These are phyloP conservation scores for Trichosporon coremiiforme DNA, from an alignment of 1,284 basidiomycete species.

Conservation along the genomic window DNA sequence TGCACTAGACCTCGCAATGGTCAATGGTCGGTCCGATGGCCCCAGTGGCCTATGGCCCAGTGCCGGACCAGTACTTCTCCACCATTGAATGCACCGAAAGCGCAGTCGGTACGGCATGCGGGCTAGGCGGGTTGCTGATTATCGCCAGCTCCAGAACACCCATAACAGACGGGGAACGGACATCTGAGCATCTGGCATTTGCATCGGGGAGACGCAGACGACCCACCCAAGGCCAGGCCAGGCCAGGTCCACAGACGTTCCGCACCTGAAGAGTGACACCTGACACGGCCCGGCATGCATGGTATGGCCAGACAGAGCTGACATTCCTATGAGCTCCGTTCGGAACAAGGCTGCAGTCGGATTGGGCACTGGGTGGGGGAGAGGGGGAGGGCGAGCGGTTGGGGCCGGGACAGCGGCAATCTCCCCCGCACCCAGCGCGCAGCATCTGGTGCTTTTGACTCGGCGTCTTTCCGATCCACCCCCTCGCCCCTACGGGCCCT, in stretches of 20 bases:
- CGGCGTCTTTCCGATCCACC: not conserved
- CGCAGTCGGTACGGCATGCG: not conserved
- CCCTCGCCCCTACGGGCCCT: not conserved
- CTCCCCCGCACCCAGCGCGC: not conserved
- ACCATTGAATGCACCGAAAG: not conserved
- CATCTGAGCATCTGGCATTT: no score
- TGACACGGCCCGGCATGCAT: not conserved
- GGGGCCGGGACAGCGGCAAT: not conserved
- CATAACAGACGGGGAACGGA: no score
- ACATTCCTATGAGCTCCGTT: not conserved
- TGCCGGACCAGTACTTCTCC: not conserved
- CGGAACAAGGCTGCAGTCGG: constrained; percentile 8
- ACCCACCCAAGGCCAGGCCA: not conserved
- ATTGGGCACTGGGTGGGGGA: constrained; percentile 4
- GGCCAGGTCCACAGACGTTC: constrained; percentile 3
- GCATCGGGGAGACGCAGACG: not conserved
- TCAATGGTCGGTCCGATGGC: not conserved
- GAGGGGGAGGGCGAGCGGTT: not conserved
- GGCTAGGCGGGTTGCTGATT: not conserved
- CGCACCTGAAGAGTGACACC: not conserved
- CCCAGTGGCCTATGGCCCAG: no score
- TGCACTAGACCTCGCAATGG: no score
- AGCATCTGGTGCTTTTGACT: not conserved
- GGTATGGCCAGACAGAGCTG: no score
- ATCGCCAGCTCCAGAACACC: not conserved